Base-by-base conservation (phyloP, 176 grass and related monocot genomes). In the Puccinellia tenuiflora region DNA sequence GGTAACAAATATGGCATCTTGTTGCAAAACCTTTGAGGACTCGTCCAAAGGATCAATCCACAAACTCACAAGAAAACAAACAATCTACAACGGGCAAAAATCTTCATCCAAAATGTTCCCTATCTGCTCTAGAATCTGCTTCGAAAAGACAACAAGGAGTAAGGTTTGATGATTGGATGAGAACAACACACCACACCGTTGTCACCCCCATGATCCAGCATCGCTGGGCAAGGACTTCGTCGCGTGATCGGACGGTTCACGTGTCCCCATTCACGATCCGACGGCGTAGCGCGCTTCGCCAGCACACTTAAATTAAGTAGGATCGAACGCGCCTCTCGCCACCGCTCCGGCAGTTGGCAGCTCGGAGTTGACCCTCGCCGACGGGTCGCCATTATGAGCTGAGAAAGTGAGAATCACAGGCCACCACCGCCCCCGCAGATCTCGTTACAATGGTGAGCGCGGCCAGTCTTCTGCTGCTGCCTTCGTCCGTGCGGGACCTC, bases 401-500 rank as follows among this genome's bases (percentile, higher is more conserved):
- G 43, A 64, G 38, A 47, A 72, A 47, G n/a, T n/a, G n/a, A n/a
- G n/a, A n/a, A n/a, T 22, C 68, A 47, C 24, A 14, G 69, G 69
- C 42, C 72, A 47, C 43, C 72, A 33, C 81, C 70, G 2, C 81
- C 40, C 9, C 59, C 3, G 59, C 87, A 38, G 69, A 68, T 78
- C 81, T 45, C 45, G 0, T 6, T 3, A 56, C 46, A 52, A 94
- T 94, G 89, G 92, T 91, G 84, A 87, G 86, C 78, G 85, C 79
- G 47, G 84, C 84, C 38, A 92, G 85, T 45, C 90, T 94, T 26
- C 89, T 94, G 17, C 87, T 94, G 16, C 86, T 94, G 1, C 92
- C 90, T 0, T 56, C 90, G 10, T 77, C 89, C 25, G 59, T 94
- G 81, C 90, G 90, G 66, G 90, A 83, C 76, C 90, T 98, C 66